Evolutionary conservation across 192 early-diverging fungal genomes (phyloP).

Genomic region (Gamsiella multidivaricata): DNA sequence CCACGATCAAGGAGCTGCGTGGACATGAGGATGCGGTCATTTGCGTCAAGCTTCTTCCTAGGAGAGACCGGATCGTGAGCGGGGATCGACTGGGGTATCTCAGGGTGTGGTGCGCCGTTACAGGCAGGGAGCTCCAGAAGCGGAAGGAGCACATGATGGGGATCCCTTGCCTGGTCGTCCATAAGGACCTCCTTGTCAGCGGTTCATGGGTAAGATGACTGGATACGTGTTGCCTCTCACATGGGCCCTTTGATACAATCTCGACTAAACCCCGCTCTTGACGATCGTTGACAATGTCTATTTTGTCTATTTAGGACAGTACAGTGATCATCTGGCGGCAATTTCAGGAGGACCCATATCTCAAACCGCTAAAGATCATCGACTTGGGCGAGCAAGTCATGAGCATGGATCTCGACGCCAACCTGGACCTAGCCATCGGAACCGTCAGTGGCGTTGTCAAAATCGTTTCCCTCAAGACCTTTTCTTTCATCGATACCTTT

Average conservation of each 20-base stretch:
- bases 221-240: no score
- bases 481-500: slow-evolving; percentile 24
- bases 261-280: no score
- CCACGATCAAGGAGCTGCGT: slow-evolving; percentile 27
- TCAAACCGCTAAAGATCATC: slow-evolving; percentile 35
- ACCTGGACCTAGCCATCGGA: slow-evolving; percentile 32
- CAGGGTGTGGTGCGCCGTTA: slow-evolving; percentile 36
- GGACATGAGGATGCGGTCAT: slow-evolving; percentile 34
- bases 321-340: slow-evolving; percentile 37
- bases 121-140: slow-evolving; percentile 18
- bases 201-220: slow-evolving; percentile 39
- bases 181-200: slow-evolving; percentile 30
- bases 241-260: background rate
- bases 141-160: slow-evolving; percentile 39
- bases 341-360: slow-evolving; percentile 18
- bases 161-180: slow-evolving; percentile 19
- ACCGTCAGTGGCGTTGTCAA: slow-evolving; percentile 39
- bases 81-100: slow-evolving; percentile 36
- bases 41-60: slow-evolving; percentile 17
- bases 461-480: slow-evolving; percentile 33
- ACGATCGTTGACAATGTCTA: no score
- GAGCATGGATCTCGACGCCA: slow-evolving; percentile 29
- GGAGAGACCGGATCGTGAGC: slow-evolving; percentile 20
- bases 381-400: slow-evolving; percentile 46
- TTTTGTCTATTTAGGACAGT: slow-evolving; percentile 25